Conservation (phyloP, 306 rosid species). For the Cucumis cinereus region DNA sequence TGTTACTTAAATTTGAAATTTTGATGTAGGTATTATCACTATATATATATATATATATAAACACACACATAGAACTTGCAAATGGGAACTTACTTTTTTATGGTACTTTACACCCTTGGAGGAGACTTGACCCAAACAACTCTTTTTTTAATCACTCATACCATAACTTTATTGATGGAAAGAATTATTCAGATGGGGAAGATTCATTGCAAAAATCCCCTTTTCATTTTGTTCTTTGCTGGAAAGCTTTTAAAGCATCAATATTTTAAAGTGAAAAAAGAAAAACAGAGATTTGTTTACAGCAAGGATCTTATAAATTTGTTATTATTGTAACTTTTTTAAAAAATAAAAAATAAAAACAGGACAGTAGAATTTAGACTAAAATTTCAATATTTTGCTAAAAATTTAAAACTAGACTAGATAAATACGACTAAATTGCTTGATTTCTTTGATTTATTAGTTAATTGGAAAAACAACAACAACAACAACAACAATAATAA, state of each 20-base stretch:
- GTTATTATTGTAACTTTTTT: neutral
- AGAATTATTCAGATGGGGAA: neutral
- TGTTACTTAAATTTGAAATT: neutral
- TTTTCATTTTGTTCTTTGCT: neutral
- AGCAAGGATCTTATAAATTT: neutral
- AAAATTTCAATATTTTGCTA: neutral
- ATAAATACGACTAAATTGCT: too few species aligned
- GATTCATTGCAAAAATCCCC: neutral
- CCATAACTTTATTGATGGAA: neutral
- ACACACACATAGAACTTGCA: neutral
- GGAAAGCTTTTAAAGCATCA: neutral
- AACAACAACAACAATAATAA: too few species aligned
- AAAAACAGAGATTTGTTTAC: neutral
- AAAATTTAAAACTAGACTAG: neutral
- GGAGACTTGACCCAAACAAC: neutral
- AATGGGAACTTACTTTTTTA: neutral
- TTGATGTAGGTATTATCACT: neutral
- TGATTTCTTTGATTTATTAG: too few species aligned
- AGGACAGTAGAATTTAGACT: neutral
- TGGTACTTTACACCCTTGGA: neutral
- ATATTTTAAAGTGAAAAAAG: neutral
- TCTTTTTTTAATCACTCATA: neutral
- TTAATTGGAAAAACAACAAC: neutral
- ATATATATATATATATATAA: too few species aligned
- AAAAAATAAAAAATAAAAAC: neutral